Base-by-base conservation (phyloP, 805 yeast species). In the Wickerhamomyces bisporus region DNA sequence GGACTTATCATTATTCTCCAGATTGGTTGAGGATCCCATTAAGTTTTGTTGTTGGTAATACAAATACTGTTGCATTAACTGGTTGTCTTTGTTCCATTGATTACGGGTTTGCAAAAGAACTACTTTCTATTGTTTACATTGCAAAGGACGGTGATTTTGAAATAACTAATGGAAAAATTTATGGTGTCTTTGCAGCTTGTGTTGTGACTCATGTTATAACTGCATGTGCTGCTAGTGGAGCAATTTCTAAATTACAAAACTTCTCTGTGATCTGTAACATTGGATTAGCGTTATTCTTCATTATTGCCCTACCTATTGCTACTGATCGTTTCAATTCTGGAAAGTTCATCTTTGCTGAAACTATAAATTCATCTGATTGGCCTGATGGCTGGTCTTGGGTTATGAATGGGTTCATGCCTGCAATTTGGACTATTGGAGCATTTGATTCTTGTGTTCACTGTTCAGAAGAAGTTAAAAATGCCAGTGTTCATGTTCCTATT, bases 371-470 rank as follows among this genome's bases (percentile, higher is more conserved):
- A 36, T 62, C 76, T 21, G 68, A 64, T 17, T 79, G 83, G 78
- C 65, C 75, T 4, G 61, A 56, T 21, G 85, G 84, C 21, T 77
- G 81, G 77, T 67, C 76, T 7, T 56, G 74, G 56, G 40, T 64
- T 29, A 56, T 67, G 44, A 62, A 77, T 49, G 58, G 58, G 2
- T 75, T 77, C 71, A 70, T 77, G 73, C 79, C 86, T 0, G 75
- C 79, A 4, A 72, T 79, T 41, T 81, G 88, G 88, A 79, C 86
- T 21, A 78, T 81, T 58, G 83, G 84, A 29, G 79, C 83, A 2
- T 79, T 79, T 54, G 87, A 81, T 55, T 73, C 83, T 5, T 75
- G 81, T 49, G 78, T 81, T 34, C 86, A 81, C 60, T 75, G 79
- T 78, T 67, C 81, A 12, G 88, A 81, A 56, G 87, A 81, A 56